phyloP scores from a whole-genome alignment of 2,329 filamentous ascomycete genomes.

The Xylaria sp. region DNA sequence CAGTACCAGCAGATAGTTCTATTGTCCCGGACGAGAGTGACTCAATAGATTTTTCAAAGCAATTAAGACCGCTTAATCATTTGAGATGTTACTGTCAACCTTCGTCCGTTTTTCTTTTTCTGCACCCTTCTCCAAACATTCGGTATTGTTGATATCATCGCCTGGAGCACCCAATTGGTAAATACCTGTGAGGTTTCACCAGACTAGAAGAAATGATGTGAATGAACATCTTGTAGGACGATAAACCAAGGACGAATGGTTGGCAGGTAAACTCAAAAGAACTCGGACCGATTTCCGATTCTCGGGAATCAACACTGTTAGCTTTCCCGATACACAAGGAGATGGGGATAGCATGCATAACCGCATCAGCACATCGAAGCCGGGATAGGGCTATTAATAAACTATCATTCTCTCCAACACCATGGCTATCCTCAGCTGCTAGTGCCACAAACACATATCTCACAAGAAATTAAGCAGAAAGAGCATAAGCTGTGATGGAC shows the following conservation, averaged over 20 bases:
- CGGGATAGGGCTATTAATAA: neutral
- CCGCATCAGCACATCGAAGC: neutral
- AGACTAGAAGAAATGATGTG: neutral
- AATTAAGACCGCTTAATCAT: neutral
- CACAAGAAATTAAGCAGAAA: conserved; percentile 11
- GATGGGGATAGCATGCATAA: conserved; percentile 4
- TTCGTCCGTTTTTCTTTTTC: too few species aligned
- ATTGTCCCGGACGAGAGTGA: neutral
- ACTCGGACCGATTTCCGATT: conserved; percentile 14
- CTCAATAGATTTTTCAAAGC: neutral
- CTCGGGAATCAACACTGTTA: conserved; percentile 21
- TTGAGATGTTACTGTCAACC: neutral
- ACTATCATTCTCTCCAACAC: neutral
- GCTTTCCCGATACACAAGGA: conserved; percentile 17
- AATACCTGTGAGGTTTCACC: neutral
- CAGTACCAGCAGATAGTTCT: conserved; percentile 5
- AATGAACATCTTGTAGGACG: neutral
- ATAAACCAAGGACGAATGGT: neutral
- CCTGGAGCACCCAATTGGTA: neutral
- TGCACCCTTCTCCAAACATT: neutral
- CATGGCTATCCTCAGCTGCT: neutral
- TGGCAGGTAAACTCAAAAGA: neutral
- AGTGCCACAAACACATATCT: neutral
- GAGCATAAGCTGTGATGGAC: conserved; percentile 28
- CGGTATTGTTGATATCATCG: neutral